Evolutionary conservation across 2,329 filamentous ascomycete species (phyloP).

Genomic region (Colletotrichum sp.): DNA sequence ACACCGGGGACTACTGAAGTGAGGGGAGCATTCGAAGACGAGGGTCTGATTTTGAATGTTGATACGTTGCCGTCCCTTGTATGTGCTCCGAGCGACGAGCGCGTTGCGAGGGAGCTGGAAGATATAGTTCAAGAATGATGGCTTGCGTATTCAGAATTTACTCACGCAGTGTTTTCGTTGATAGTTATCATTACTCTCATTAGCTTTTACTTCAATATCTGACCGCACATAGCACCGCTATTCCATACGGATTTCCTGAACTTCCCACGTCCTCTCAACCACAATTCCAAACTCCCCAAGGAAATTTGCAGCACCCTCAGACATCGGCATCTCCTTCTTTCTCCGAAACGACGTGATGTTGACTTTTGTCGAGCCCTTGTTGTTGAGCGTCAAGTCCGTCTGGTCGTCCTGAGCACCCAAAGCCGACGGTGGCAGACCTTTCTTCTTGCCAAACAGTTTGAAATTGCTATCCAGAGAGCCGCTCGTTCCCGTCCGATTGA

Average conservation of each 20-base stretch:
- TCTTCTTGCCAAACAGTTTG: neutral
- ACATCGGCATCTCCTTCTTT: neutral
- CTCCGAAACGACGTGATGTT: neutral
- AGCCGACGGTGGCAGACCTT: neutral
- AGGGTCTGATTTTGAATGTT: neutral
- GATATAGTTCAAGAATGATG: neutral
- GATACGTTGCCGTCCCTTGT: neutral
- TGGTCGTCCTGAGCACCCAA: neutral
- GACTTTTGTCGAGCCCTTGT: neutral
- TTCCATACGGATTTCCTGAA: neutral
- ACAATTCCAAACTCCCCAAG: neutral
- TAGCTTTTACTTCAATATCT: neutral
- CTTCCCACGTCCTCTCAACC: slow-evolving; percentile 1
- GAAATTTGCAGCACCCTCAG: neutral
- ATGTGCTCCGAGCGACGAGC: neutral
- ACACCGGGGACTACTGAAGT: neutral
- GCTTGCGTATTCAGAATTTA: neutral
- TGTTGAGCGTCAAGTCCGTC: neutral
- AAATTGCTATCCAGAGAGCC: neutral
- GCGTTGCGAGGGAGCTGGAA: neutral
- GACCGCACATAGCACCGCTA: neutral
- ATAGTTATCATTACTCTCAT: neutral
- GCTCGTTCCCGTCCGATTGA: neutral
- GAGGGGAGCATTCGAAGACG: neutral
- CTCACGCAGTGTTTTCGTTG: neutral